Conservation (phyloP, 192 early-diverging fungal species). For the Rhizoclosmatium sp. region DNA sequence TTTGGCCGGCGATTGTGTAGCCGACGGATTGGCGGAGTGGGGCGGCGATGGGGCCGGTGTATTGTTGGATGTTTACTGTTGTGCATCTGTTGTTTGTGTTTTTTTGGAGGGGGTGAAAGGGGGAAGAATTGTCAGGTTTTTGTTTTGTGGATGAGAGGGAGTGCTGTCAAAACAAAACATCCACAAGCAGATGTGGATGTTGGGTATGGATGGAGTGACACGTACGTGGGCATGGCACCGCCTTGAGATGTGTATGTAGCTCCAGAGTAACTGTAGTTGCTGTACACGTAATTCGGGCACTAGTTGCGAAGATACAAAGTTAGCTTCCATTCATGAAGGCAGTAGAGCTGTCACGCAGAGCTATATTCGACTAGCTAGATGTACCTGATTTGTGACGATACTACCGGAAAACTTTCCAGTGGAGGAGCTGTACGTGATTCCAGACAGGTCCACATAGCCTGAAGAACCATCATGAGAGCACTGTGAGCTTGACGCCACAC, state of each 20-base stretch:
- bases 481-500: too few relatives aligned
- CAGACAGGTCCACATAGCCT: too few relatives aligned
- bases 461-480: too few relatives aligned
- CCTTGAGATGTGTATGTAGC: not conserved
- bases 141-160: not conserved
- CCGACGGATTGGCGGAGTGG: not conserved
- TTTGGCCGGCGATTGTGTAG: conserved; percentile 3
- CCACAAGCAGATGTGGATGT: too few relatives aligned
- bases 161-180: too few relatives aligned
- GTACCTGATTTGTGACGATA: too few relatives aligned
- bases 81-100: not conserved
- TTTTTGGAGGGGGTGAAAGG: not conserved
- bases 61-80: not conserved
- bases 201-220: not conserved
- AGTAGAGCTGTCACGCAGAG: too few relatives aligned
- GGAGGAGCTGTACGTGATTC: too few relatives aligned
- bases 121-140: not conserved
- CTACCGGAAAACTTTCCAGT: too few relatives aligned
- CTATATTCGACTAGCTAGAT: too few relatives aligned
- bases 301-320: not conserved
- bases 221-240: not conserved
- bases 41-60: not conserved
- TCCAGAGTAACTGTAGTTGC: not conserved
- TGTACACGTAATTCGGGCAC: not conserved
- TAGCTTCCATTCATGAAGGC: too few relatives aligned